Base-by-base conservation (phyloP, 371 early-diverging fungal species). In the Thermomucor indicae-seudaticae region DNA sequence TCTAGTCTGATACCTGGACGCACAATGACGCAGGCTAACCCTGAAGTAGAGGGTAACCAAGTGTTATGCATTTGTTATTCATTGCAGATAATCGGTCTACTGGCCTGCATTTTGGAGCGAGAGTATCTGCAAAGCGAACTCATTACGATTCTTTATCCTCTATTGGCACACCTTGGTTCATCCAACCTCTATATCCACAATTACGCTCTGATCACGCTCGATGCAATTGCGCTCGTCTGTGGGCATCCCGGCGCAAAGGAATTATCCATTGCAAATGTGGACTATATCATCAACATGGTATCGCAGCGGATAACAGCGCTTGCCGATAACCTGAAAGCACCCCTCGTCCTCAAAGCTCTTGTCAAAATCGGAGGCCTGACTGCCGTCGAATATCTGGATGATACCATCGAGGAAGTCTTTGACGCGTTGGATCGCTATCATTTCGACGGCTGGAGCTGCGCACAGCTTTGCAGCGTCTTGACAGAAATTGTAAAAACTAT, bases 271-370 rank as follows among this genome's bases (percentile, higher is more conserved):
- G 59, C 47, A 31, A 84, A 87, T 41, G 65, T 83, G 41, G 88
- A 87, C 51, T 85, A 87, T 52, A 58, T 85, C 11, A 72, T 85
- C 29, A 81, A 87, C 48, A 62, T 60, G 37, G 67, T 81, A 2
- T 73, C 79, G 2, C 65, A 67, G 14, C 71, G 78, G 12, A 60
- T 87, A 1, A 55, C 70, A 4, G 46, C 75, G 22, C 35, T 83
- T 11, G 43, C 47, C 2, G 44, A 55, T 17, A 69, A 83, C 51
- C 70, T 74, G 0, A 51, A 65, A 2, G 70, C 81, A 3, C 81
- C 84, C 0, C 52, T 68, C 32, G 83, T 87, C 5, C 55, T 87
- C 25, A 66, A 62, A 7, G 84, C 85, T 1, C 55, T 81, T 27
- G 60, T 85, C 24, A 56, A 62, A 12, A 63, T 83, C 1, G 78